Conservation (phyloP, 2,329 filamentous ascomycete species). For the Calonectria montana region DNA sequence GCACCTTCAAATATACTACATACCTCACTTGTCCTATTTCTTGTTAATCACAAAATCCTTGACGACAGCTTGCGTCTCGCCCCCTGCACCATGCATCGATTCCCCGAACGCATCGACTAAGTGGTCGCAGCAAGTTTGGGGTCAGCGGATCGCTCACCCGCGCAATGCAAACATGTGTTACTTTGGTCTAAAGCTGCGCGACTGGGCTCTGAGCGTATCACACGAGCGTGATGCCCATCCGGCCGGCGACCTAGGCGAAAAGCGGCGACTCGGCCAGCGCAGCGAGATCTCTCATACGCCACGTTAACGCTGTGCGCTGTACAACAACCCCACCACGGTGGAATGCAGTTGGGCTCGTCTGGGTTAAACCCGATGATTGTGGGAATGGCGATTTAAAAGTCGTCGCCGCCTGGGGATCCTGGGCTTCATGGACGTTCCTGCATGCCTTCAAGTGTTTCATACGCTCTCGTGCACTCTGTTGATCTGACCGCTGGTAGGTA, state of each 20-base stretch:
- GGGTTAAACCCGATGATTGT: background rate
- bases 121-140: background rate
- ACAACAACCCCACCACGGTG: background rate
- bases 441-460: conserved; percentile 11
- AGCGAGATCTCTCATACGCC: conserved; percentile 2
- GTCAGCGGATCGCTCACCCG: background rate
- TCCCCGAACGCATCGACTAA: background rate
- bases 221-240: background rate
- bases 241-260: background rate
- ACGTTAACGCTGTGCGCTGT: conserved; percentile 5
- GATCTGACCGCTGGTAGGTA: conserved; percentile 2
- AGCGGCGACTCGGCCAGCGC: conserved; percentile 1
- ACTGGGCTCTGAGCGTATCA: background rate
- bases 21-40: too few relatives aligned
- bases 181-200: background rate
- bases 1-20: too few relatives aligned
- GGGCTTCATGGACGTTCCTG: background rate
- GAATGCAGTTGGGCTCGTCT: conserved; percentile 1
- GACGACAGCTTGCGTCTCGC: too few relatives aligned
- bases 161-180: background rate
- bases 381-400: background rate
- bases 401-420: background rate
- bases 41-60: too few relatives aligned
- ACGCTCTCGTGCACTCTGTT: background rate
- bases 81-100: background rate